Base-by-base conservation (phyloP, 2,329 filamentous ascomycete species). In the Pseudogymnoascus sp. region DNA sequence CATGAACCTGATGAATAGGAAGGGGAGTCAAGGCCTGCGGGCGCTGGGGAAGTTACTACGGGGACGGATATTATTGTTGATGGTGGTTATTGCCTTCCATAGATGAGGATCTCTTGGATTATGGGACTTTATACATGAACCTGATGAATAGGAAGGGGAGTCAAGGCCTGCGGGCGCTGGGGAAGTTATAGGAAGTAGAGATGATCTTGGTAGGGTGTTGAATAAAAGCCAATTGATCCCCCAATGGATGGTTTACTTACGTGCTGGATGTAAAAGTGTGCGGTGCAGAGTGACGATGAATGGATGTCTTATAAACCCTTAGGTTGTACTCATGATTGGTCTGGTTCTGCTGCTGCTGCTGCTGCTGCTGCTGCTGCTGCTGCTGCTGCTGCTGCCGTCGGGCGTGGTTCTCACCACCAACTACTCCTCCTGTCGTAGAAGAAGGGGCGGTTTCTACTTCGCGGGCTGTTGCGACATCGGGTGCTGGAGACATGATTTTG, bases 21-120 rank as follows among this genome's bases (percentile, higher is more conserved):
- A 33, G 12, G 26, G 26, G 29, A 33, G 49, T 6, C 29, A 55
- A 55, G 49, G 49, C 49, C 49, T 55, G 19, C 29, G 49, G 49
- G 49, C 49, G 26, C n/a, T 31, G n/a, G n/a, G n/a, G n/a, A n/a
- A n/a, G n/a, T n/a, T n/a, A n/a, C n/a, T n/a, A 95, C 90, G 7
- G 91, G 85, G 11, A 52, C 64, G 11, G 66, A 67, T 41, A 61
- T 67, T 38, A 60, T 65, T 55, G 62, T 67, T 60, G 66, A 67
- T 61, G 66, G 66, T 35, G 66, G 66, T 59, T 66, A 67, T 33
- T 60, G 58, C 7, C 37, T 60, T n/a, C 58, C 58, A 60, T 60
- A 60, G 58, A 60, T 60, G 58, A 29, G 33, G 10, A 55, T 26
- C 4, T 23, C 16, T 11, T 23, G 26, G 19, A 26, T 23, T n/a